Base-by-base conservation (phyloP, 179 eudicot genomes). In the Spinacia oleracea region DNA sequence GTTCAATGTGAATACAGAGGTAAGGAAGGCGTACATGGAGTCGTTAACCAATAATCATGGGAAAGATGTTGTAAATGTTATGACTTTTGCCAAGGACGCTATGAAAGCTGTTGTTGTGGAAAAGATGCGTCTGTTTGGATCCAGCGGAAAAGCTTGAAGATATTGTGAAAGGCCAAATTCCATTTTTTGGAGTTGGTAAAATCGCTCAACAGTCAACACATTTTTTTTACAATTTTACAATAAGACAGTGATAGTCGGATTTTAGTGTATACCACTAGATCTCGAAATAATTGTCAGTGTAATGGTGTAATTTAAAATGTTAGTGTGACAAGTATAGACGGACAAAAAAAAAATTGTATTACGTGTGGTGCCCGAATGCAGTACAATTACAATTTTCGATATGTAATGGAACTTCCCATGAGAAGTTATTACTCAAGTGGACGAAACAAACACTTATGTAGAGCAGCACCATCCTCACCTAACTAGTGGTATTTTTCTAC, bases 1-100 rank as follows among this genome's bases (percentile, higher is more conserved):
- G 89, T 96, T 93, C 87, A 96, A 96, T 20, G 99, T 96, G 59
- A 96, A 96, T 82, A 96, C 99, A 0, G 99, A 96, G 83, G 93
- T 96, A 34, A 85, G 99, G 62, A 92, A 83, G 83, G 99, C 99
- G 56, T 96, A 91, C 92, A 89, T 96, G 96, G 94, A 93, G 38
- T 83, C 94, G 4, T 70, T 96, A 66, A 85, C 78, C 72, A 81
- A 76, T 76, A 81, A 76, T 76, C 84, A 88, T n/a, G 83, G 87
- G 63, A 92, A 90, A 40, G 99, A 96, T 76, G 90, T 96, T 29
- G 87, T 90, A 63, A 84, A 91, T 71, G 91, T 92, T 46, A 92
- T 96, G 99, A 74, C 83, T 51, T 87, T 96, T 53, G 96, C 96
- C 35, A 93, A 89, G 85, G 93, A 91, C 69, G 96, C 98, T 81